A percentile compares a stretch with the other conserved stretches of the same genome.
phyloP scores from a whole-genome alignment of 2,329 filamentous ascomycete species.

The Phialocephala subalpina region DNA sequence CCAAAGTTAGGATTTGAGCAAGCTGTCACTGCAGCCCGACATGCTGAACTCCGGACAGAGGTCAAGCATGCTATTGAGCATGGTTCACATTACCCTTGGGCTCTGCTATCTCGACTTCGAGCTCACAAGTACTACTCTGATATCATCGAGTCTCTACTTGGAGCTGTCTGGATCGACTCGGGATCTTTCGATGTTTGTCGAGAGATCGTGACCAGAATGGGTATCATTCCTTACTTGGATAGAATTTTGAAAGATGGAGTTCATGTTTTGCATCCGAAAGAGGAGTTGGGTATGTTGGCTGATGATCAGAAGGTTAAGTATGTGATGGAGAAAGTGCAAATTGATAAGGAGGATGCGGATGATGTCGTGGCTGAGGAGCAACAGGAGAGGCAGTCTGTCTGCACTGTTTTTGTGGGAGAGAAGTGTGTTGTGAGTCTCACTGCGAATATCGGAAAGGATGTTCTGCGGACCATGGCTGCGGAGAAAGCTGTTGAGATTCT shows the following conservation, averaged over 20 bases:
- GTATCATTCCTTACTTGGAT: constrained; percentile 69
- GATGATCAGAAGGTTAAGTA: constrained; percentile 63
- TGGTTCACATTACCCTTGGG: constrained; percentile 77
- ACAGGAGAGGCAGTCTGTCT: constrained; percentile 45
- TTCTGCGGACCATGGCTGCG: constrained; percentile 64
- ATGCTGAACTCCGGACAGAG: constrained; percentile 51
- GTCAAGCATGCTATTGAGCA: constrained; percentile 59
- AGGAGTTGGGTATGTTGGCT: constrained; percentile 69
- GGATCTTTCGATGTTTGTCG: constrained; percentile 68
- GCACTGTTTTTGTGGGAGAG: constrained; percentile 58
- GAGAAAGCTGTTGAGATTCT: constrained; percentile 54
- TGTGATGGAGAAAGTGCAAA: constrained; percentile 42
- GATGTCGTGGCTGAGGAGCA: constrained; percentile 17
- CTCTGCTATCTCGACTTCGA: constrained; percentile 68
- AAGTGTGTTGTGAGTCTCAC: constrained; percentile 53
- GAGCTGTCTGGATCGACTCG: constrained; percentile 85
- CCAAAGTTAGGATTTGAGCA: constrained; percentile 57
- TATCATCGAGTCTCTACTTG: constrained; percentile 81
- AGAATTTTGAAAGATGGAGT: constrained; percentile 67
- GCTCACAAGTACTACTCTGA: constrained; percentile 85
- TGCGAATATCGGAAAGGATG: constrained; percentile 56
- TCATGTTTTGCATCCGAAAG: constrained; percentile 70
- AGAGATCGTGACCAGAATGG: constrained; percentile 66
- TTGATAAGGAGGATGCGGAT: neutral
- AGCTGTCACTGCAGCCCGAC: constrained; percentile 26